A percentile compares a stretch with the other conserved stretches of the same genome.
phyloP scores from a whole-genome alignment of 2,329 filamentous ascomycete genomes.

The Trichothecium roseum region DNA sequence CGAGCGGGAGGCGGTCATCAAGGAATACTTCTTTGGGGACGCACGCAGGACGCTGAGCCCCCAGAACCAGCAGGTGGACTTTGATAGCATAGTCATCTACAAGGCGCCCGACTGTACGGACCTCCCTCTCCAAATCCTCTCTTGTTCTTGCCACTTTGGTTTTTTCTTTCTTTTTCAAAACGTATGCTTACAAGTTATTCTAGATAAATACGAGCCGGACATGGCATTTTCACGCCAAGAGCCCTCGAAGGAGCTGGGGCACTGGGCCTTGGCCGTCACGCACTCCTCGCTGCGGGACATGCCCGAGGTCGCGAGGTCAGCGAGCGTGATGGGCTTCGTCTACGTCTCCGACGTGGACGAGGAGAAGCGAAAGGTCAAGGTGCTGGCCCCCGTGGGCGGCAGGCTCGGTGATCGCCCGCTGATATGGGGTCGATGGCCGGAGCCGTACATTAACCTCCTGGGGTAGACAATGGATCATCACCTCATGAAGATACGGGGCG shows the following conservation, averaged over 20 bases:
- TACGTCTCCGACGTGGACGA: conserved; percentile 90
- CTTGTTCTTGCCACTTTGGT: too few species aligned
- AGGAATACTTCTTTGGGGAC: conserved; percentile 91
- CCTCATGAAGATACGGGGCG: background rate
- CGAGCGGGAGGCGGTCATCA: conserved; percentile 64
- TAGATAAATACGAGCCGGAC: conserved; percentile 25
- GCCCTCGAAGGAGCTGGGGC: conserved; percentile 59
- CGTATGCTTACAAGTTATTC: background rate
- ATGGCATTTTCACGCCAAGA: conserved; percentile 46
- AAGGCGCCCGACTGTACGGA: conserved; percentile 2
- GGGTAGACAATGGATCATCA: conserved; percentile 23
- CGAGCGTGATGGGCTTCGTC: conserved; percentile 82
- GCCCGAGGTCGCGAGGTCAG: conserved; percentile 63
- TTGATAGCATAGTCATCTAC: conserved; percentile 64
- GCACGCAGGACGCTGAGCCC: conserved; percentile 68
- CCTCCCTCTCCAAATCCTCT: conserved; percentile 1
- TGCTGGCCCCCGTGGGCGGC: conserved; percentile 77
- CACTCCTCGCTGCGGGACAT: conserved; percentile 61
- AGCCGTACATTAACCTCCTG: conserved; percentile 69
- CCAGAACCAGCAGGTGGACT: conserved; percentile 76
- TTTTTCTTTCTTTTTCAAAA: background rate
- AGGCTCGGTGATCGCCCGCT: conserved; percentile 70
- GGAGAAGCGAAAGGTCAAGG: conserved; percentile 66
- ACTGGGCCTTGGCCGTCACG: conserved; percentile 78
- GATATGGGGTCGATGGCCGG: conserved; percentile 79